Evolutionary conservation across 306 rosid genomes (phyloP).

Genomic region (Cucurbita argyrosperma): DNA sequence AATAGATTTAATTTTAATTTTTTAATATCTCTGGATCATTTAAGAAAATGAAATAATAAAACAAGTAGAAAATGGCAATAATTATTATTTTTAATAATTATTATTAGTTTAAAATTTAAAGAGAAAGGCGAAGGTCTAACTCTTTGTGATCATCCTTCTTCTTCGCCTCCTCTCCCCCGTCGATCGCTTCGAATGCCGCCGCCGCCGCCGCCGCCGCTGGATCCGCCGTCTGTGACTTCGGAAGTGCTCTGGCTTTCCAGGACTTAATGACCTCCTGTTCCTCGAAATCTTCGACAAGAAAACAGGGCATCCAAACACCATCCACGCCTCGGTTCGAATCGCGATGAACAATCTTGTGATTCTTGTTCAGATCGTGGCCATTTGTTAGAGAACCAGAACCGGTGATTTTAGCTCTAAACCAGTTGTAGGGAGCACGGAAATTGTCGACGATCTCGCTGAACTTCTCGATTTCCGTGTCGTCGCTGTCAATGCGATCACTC

Average conservation of each 20-base stretch:
- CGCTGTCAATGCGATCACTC: neutral
- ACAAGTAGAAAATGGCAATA: no score
- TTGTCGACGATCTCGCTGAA: slow-evolving; percentile 35
- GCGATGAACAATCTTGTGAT: neutral
- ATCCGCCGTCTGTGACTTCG: neutral
- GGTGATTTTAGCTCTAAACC: neutral
- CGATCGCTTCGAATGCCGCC: neutral
- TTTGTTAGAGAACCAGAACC: neutral
- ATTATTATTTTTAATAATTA: no score
- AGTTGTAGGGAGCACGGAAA: slow-evolving; percentile 20
- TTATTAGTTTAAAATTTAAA: neutral
- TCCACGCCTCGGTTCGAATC: slow-evolving; percentile 1
- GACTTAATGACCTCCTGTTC: slow-evolving; percentile 8
- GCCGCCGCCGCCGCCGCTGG: neutral
- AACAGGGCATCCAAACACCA: slow-evolving; percentile 37
- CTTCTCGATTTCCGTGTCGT: slow-evolving; percentile 32
- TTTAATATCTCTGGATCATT: no score
- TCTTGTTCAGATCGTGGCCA: neutral
- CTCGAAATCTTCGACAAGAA: slow-evolving; percentile 32
- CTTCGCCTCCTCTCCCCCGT: neutral
- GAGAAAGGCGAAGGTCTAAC: neutral
- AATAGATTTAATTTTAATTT: no score
- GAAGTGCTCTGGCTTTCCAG: neutral
- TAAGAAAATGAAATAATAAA: no score
- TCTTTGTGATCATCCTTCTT: neutral